Conservation (phyloP, 768 basidiomycete genomes). For the Pulveroboletus frians region DNA sequence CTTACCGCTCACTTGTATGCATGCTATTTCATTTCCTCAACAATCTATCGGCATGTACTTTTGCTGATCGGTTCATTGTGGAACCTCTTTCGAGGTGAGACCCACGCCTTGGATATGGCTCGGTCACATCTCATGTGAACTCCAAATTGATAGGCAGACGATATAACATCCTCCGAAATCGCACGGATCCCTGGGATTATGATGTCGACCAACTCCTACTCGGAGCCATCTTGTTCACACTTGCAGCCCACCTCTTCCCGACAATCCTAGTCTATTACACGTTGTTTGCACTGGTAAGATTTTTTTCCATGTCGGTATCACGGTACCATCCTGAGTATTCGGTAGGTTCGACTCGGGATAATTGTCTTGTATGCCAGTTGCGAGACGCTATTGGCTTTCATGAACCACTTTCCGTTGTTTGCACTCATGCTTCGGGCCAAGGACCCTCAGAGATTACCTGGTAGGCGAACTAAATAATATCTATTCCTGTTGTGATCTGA, state of each 20-base stretch:
- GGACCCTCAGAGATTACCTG: constrained; percentile 78
- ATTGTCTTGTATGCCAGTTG: constrained; percentile 58
- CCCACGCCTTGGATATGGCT: neutral
- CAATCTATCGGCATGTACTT: constrained; percentile 58
- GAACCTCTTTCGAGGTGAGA: constrained; percentile 83
- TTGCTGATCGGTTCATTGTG: constrained; percentile 63
- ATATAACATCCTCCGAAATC: constrained; percentile 77
- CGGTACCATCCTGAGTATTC: neutral
- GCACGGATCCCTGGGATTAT: constrained; percentile 89
- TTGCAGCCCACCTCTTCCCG: constrained; percentile 75
- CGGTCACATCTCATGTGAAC: neutral
- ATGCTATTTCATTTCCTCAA: constrained; percentile 59
- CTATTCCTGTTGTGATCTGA: neutral
- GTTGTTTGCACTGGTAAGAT: constrained; percentile 61
- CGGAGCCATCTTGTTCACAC: constrained; percentile 84
- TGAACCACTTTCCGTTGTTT: constrained; percentile 93
- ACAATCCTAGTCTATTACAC: constrained; percentile 84
- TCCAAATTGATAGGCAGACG: constrained; percentile 61
- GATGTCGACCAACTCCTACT: constrained; percentile 93
- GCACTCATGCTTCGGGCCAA: constrained; percentile 79
- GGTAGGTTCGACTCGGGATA: constrained; percentile 48
- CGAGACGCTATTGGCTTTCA: constrained; percentile 63
- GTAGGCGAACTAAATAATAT: constrained; percentile 32
- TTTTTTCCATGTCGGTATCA: neutral
- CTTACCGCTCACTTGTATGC: constrained; percentile 68